These are phyloP conservation scores for Tolypocladium inflatum DNA, from an alignment of 2,329 filamentous ascomycete genomes.

Conservation along the genomic window DNA sequence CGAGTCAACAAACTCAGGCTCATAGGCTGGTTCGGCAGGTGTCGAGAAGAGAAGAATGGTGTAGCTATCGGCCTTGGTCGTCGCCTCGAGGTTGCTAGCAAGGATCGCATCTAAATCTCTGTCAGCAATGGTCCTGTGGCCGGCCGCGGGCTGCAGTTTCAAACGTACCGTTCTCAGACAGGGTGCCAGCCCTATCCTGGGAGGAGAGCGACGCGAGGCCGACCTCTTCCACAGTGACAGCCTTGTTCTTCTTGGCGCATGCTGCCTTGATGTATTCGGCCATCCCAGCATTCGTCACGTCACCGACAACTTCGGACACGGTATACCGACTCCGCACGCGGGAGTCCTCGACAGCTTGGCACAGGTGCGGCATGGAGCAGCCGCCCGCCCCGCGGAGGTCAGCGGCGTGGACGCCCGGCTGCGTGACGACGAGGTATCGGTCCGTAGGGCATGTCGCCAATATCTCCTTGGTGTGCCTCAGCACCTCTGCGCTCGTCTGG, in stretches of 20 bases:
- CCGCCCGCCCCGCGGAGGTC: slow-evolving; percentile 50
- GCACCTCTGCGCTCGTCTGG: slow-evolving; percentile 36
- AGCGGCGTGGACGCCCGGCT: slow-evolving; percentile 61
- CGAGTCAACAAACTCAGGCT: slow-evolving; percentile 51
- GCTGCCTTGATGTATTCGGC: slow-evolving; percentile 32
- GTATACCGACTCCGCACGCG: slow-evolving; percentile 30
- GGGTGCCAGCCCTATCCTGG: slow-evolving; percentile 30
- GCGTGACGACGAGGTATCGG: slow-evolving; percentile 68
- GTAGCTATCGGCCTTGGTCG: slow-evolving; percentile 39
- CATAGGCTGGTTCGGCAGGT: slow-evolving; percentile 49
- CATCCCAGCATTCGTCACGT: slow-evolving; percentile 31
- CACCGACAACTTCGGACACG: slow-evolving; percentile 50
- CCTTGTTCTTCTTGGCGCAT: slow-evolving; percentile 31
- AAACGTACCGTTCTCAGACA: slow-evolving; percentile 38
- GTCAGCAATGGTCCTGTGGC: slow-evolving; percentile 2
- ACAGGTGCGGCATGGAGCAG: slow-evolving; percentile 45
- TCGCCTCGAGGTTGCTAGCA: slow-evolving; percentile 33
- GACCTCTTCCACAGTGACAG: slow-evolving; percentile 29
- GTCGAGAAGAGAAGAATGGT: slow-evolving; percentile 70
- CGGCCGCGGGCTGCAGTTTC: background rate
- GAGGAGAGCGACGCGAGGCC: slow-evolving; percentile 30
- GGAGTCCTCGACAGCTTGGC: slow-evolving; percentile 25
- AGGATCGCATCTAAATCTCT: slow-evolving; percentile 38
- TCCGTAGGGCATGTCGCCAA: slow-evolving; percentile 63
- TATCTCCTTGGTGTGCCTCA: slow-evolving; percentile 34